These are phyloP conservation scores for Sarocladium brachiariae DNA, from an alignment of 2,329 filamentous ascomycete genomes.

Conservation along the genomic window DNA sequence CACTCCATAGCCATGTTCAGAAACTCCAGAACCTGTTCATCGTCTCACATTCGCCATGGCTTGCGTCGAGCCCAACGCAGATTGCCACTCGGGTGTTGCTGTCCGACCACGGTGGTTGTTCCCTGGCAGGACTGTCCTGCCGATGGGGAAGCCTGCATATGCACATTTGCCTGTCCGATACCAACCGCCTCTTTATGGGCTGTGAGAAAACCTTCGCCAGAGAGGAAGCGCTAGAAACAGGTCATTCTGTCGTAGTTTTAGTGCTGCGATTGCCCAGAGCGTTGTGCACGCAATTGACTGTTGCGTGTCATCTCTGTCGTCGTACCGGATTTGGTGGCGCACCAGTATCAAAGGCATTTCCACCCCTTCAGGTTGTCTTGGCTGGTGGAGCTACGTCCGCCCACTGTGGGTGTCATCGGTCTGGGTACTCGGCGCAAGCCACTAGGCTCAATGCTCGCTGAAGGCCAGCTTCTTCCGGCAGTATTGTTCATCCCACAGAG, in stretches of 20 bases:
- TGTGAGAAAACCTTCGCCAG: no score
- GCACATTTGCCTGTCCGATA: no score
- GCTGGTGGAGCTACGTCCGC: conserved; percentile 1
- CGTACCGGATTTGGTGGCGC: conserved; percentile 7
- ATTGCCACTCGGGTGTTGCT: neutral
- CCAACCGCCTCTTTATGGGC: no score
- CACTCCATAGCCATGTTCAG: neutral
- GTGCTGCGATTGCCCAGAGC: neutral
- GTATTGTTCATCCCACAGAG: neutral
- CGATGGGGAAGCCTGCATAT: neutral
- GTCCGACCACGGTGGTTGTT: neutral
- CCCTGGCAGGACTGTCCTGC: neutral
- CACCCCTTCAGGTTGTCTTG: conserved; percentile 7
- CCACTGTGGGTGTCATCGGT: conserved; percentile 5
- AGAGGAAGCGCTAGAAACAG: no score
- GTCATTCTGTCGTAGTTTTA: no score
- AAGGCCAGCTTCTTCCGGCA: neutral
- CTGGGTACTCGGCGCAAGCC: conserved; percentile 3
- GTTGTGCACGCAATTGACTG: neutral
- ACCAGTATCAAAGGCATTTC: conserved; percentile 8
- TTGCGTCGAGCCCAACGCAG: neutral
- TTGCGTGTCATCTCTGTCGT: conserved; percentile 10
- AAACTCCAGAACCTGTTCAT: neutral
- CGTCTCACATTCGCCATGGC: neutral
- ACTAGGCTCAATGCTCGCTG: neutral